Evolutionary conservation across 2,329 filamentous ascomycete species (phyloP).

Genomic region (Emmonsiellopsis sp.): DNA sequence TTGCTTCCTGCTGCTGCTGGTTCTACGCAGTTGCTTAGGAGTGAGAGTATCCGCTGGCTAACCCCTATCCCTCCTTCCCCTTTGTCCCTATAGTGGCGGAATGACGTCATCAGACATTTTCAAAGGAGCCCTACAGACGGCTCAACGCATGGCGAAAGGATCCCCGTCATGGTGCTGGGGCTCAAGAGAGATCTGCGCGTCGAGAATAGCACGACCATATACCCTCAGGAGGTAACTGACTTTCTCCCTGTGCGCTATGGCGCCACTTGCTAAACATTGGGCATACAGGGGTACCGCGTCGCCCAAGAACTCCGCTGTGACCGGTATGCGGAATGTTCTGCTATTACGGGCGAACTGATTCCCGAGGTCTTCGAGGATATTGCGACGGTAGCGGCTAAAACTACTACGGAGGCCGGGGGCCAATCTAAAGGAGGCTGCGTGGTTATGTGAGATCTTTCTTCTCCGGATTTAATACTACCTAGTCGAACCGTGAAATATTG

Average conservation of each 20-base stretch:
- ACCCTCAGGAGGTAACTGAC: constrained; percentile 30
- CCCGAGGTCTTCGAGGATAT: constrained; percentile 53
- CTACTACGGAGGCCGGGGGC: constrained; percentile 36
- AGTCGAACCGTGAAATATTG: too few relatives aligned
- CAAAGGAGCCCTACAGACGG: constrained; percentile 26
- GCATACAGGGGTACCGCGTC: constrained; percentile 43
- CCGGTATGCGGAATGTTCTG: constrained; percentile 55
- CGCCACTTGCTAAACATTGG: constrained; percentile 20
- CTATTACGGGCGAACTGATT: constrained; percentile 51
- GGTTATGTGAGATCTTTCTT: constrained; percentile 27
- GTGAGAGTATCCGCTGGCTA: too few relatives aligned
- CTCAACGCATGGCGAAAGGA: constrained; percentile 25
- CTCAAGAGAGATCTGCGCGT: constrained; percentile 49
- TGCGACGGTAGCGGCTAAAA: constrained; percentile 42
- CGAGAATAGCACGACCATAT: constrained; percentile 36
- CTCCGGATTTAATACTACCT: background rate
- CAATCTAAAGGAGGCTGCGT: constrained; percentile 37
- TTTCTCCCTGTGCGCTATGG: constrained; percentile 10
- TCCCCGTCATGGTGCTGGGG: constrained; percentile 52
- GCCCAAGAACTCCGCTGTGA: constrained; percentile 54
- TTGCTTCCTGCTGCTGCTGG: too few relatives aligned
- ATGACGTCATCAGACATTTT: constrained; percentile 41
- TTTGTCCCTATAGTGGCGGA: constrained; percentile 28
- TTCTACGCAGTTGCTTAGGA: too few relatives aligned
- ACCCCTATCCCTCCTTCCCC: too few relatives aligned